A percentile compares a stretch with the other conserved stretches of the same genome.
Evolutionary conservation across 148 eudicot species (phyloP).

Genomic region (Vaccinium vitisidaea): DNA sequence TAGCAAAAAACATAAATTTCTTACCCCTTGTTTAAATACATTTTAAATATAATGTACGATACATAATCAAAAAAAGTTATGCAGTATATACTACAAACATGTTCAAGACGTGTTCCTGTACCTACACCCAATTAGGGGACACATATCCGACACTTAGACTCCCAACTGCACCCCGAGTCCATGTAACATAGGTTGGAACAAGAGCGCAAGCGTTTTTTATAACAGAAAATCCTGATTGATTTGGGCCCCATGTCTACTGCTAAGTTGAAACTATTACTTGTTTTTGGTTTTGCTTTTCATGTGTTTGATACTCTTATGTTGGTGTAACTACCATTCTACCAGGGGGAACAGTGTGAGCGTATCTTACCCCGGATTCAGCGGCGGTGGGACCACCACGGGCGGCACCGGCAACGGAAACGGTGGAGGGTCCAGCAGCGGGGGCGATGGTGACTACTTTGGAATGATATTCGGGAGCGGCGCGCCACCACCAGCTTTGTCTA

Average conservation of each 20-base stretch:
- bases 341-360: constrained; percentile 18
- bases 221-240: background rate
- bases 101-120: too few species aligned
- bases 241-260: background rate
- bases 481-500: constrained; percentile 5
- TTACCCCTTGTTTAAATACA: too few species aligned
- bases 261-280: background rate
- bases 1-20: too few species aligned
- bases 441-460: constrained; percentile 4
- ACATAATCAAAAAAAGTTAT: too few species aligned
- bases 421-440: constrained; percentile 13
- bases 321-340: constrained; percentile 5
- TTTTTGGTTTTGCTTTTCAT: background rate
- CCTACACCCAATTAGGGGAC: too few species aligned
- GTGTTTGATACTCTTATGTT: background rate
- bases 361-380: constrained; percentile 14
- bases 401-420: background rate
- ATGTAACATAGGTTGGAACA: background rate
- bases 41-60: too few species aligned
- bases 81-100: too few species aligned
- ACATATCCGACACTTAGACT: too few species aligned
- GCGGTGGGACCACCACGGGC: background rate
- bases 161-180: too few species aligned
- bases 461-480: constrained; percentile 21
- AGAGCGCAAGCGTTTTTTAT: background rate